Evolutionary conservation across 2,329 filamentous ascomycete species (phyloP).

Genomic region (Scedosporium aurantiacum): DNA sequence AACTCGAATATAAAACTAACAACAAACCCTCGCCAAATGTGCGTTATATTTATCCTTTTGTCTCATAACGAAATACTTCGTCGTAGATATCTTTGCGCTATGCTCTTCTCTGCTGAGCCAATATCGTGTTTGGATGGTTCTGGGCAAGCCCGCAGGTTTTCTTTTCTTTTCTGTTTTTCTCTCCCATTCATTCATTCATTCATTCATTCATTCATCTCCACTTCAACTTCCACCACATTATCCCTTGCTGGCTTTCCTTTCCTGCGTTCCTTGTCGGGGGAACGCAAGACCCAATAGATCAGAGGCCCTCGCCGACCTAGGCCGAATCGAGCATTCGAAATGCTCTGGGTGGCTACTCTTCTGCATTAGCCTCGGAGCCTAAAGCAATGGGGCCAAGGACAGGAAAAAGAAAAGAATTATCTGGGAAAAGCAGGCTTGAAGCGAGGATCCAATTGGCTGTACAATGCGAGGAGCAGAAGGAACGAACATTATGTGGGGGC

Average conservation of each 20-base stretch:
- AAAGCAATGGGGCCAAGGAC: neutral
- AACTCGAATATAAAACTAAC: neutral
- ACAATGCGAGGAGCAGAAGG: neutral
- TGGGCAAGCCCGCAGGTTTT: no score
- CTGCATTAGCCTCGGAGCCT: neutral
- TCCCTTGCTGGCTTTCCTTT: no score
- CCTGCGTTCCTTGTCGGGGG: neutral
- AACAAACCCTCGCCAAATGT: neutral
- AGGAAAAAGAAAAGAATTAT: neutral
- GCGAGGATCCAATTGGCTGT: neutral
- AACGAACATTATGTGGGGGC: neutral
- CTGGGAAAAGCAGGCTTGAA: neutral
- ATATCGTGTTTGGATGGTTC: no score
- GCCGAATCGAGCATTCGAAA: conserved; percentile 15
- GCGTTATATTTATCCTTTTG: no score
- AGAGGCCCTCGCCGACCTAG: neutral
- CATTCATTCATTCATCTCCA: no score
- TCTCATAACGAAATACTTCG: no score
- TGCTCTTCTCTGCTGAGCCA: no score
- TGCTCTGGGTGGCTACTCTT: conserved; percentile 19
- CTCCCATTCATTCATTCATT: no score
- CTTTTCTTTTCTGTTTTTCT: no score
- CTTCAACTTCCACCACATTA: no score
- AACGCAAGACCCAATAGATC: conserved; percentile 5
- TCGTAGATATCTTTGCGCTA: no score